Evolutionary conservation across 805 yeast species (phyloP), one percentile per base, ranked within the genome.

Genomic region (Jamesozyma rosinii): DNA sequence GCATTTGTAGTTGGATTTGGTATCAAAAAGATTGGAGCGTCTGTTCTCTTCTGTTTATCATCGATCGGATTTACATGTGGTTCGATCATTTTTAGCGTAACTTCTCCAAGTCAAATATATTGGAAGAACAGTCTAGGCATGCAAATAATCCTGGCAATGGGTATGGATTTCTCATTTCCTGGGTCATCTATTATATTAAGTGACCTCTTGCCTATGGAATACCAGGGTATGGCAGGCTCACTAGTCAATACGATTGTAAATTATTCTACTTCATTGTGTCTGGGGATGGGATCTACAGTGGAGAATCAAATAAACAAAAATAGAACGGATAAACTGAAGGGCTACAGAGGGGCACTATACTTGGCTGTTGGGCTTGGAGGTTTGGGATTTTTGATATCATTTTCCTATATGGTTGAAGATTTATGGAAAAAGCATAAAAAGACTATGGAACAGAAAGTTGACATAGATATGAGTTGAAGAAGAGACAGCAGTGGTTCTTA

Each of bases 181-280:
- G 80, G 89, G 1, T 78, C 84, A 0, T 76, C 87, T 0, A 68
- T 83, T 37, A 70, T 80, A 11, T 59, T 83, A 37, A 73, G 81
- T 8, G 79, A 77, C 46, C 64, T 64, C 40, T 64, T 83, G 29
- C 88, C 90, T 0, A 58, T 68, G 39, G 67, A 72, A 44, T 76
- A 79, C 51, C 90, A 83, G 61, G 92, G 90, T 5, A 75, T 81
- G 72, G 88, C 88, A 0, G 88, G 86, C 0, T 79, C 87, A 0
- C 63, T 83, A 38, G 79, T 82, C 5, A 71, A 80, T 20, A 82
- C 92, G 0, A 76, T 80, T 48, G 76, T 80, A 13, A 83, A 80
- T 57, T 83, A 83, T 57, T 77, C 88, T 0, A 79, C 76, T 52
- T 77, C 88, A 0, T 58, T 83, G 15, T 77, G 79, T 30, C 63